Base-by-base conservation (phyloP, 345 rosid species). In the Garcia nutans region DNA sequence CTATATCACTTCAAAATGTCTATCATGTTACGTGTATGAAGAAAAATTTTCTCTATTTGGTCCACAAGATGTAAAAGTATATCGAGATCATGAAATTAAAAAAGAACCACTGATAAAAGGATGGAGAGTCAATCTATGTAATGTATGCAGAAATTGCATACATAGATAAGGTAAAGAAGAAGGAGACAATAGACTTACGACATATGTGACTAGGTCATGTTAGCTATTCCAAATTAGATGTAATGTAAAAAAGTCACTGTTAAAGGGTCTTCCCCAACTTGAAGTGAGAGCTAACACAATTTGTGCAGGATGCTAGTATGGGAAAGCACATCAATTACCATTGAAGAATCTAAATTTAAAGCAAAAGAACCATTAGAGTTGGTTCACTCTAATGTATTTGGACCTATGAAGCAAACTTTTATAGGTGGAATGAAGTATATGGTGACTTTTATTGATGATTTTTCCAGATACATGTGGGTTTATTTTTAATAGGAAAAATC, bases 211-310 rank as follows among this genome's bases (percentile, higher is more conserved):
- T 5, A 1, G n/a, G n/a, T n/a, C n/a, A n/a, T n/a, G n/a, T n/a
- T n/a, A n/a, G n/a, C n/a, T n/a, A n/a, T n/a, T n/a, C 6, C 0
- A 22, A 15, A 1, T 1, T 0, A 3, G 2, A 9, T 37, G 0
- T 64, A 8, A 28, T 64, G 1, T 3, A 26, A 37, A 31, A 28
- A 28, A 19, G 11, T 28, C 20, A 1, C 13, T 64, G 37, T 2
- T 33, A 2, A 28, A 3, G n/a, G 45, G n/a, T 33, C 20, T 33
- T 31, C 47, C 47, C 19, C 10, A 64, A 26, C 22, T 64, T 28
- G 49, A 64, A 2, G 13, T 61, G 2, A 22, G 42, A 16, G 5
- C 41, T 24, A 0, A 26, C 22, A 61, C 37, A 23, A 61, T 22
- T 31, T 31, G 33, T 2, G 33, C 33, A 2, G 33, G 33, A 31